These are phyloP conservation scores for Cyclotella baltica DNA, from an alignment of 108 stramenopile species.

Conservation along the genomic window DNA sequence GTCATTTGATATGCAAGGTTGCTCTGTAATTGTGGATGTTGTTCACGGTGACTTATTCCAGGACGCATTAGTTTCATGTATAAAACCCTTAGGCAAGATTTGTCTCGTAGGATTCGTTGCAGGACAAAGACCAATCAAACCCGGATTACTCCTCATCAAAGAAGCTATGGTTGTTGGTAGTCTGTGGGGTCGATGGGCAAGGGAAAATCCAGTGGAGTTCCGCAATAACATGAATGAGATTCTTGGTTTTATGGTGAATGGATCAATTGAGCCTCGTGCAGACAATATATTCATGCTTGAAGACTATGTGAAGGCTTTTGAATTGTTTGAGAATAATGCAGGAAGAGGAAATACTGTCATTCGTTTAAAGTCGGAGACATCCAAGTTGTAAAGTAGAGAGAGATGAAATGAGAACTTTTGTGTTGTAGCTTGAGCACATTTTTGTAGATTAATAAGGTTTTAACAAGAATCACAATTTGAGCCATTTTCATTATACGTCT, in stretches of 20 bases:
- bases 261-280: slow-evolving; percentile 65
- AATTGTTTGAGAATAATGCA: slow-evolving; percentile 67
- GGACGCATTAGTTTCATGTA: slow-evolving; percentile 57
- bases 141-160: slow-evolving; percentile 56
- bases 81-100: slow-evolving; percentile 70
- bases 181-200: slow-evolving; percentile 73
- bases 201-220: slow-evolving; percentile 54
- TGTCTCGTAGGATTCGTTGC: slow-evolving; percentile 77
- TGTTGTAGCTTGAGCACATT: too few species aligned
- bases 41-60: slow-evolving; percentile 76
- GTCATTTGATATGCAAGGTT: slow-evolving; percentile 43
- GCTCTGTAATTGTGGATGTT: slow-evolving; percentile 73
- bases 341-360: slow-evolving; percentile 66
- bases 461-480: too few species aligned
- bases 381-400: slow-evolving; percentile 19
- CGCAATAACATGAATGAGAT: slow-evolving; percentile 67
- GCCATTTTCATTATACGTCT: too few species aligned
- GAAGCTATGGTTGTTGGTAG: slow-evolving; percentile 67
- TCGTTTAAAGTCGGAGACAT: slow-evolving; percentile 36
- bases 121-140: slow-evolving; percentile 72
- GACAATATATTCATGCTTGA: slow-evolving; percentile 61
- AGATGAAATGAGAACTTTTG: too few species aligned
- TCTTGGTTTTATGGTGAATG: slow-evolving; percentile 57
- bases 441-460: too few species aligned
- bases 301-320: slow-evolving; percentile 65